Base-by-base conservation (phyloP, 2,329 filamentous ascomycete genomes). In the Xylariaceae sp. region DNA sequence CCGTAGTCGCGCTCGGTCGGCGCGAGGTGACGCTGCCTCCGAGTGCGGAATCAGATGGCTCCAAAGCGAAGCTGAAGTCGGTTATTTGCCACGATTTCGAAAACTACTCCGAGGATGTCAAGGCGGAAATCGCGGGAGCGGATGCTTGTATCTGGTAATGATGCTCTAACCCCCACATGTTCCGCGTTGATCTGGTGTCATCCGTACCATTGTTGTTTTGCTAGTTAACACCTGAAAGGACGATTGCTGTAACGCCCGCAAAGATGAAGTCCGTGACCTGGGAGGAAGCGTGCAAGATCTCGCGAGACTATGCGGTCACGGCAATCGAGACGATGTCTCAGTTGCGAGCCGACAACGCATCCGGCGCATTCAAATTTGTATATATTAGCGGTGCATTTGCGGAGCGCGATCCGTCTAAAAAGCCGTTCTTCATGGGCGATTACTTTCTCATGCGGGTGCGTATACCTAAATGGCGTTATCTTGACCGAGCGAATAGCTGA, bases 81-180 rank as follows among this genome's bases (percentile, higher is more conserved):
- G 61, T 75, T 6, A 54, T 74, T 4, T 67, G 70, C 15, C 57
- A 67, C 0, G 66, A 74, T 57, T 75, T 73, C 52, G 69, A 64
- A 3, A 63, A 65, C 13, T 77, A 75, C 54, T 42, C 68, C 1
- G 71, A 73, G 0, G 57, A 62, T 49, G 64, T 73, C 4, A 73
- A 68, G 58, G 61, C 66, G 5, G 68, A 73, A 50, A 58, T 75
- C 30, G 58, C 62, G 15, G 67, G 65, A 30, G 71, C 70, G 3
- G 71, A 73, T 63, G 72, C 72, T 3, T 74, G 73, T 62, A 74
- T 76, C 18, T 76, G 72, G 73, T 75, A 70, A 42, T 42, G 9
- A 2, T 18, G 55, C 55, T n/a, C 30, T 4, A 7, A 55, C 42
- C n/a, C n/a, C 18, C 42, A 45, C 13, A 39, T 65, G 2, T 64